Conservation (phyloP, 495 filamentous ascomycete genomes). For the Massariosphaeria phaeospora region DNA sequence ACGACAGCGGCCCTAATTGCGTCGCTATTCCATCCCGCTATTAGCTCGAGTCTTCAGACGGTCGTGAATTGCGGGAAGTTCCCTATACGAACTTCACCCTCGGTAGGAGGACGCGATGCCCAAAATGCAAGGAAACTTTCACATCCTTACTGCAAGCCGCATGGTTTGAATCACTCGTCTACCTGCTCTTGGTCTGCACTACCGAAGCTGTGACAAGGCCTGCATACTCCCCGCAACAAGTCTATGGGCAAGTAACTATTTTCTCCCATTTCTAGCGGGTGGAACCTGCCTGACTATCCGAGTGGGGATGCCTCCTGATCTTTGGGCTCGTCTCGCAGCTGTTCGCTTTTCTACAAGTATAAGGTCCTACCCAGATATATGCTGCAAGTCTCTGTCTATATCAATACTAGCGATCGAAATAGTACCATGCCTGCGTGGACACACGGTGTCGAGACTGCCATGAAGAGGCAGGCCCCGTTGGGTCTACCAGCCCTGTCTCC, state of each 20-base stretch:
- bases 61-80: no score
- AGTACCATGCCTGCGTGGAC: conserved; percentile 17
- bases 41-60: no score
- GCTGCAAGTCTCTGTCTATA: background rate
- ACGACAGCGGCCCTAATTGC: no score
- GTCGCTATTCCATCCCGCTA: no score
- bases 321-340: conserved; percentile 6
- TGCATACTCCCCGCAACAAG: conserved; percentile 4
- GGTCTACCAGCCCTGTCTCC: conserved; percentile 11
- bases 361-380: conserved; percentile 2
- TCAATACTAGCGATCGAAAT: conserved; percentile 17
- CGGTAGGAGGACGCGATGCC: background rate
- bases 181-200: conserved; percentile 2
- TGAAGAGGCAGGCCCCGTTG: conserved; percentile 19
- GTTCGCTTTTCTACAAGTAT: conserved; percentile 14
- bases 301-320: background rate
- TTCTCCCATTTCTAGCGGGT: no score
- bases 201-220: conserved; percentile 14
- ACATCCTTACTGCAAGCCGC: background rate
- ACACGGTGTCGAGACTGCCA: background rate
- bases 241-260: background rate
- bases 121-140: background rate
- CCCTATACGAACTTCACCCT: background rate
- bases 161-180: background rate
- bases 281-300: no score